A percentile compares a stretch with the other conserved stretches of the same genome.
Evolutionary conservation across 768 basidiomycete genomes (phyloP).

Genomic region (Porpolomopsis calyptriformis): DNA sequence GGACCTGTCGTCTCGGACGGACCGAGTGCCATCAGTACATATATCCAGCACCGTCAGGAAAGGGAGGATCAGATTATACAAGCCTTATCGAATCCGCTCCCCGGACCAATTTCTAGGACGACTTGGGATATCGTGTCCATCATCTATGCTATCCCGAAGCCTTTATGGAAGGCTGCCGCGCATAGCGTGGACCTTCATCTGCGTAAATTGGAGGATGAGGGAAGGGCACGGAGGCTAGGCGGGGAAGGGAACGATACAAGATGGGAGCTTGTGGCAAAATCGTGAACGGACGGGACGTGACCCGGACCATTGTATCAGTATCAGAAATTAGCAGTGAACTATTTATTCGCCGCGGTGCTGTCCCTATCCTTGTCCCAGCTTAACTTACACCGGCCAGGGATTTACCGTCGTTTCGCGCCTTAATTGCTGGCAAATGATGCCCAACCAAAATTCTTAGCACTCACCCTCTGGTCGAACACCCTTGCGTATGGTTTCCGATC

Average conservation of each 20-base stretch:
- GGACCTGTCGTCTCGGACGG: slow-evolving; percentile 69
- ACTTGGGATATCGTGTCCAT: slow-evolving; percentile 54
- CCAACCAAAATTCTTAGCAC: too few species aligned
- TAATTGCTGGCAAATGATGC: too few species aligned
- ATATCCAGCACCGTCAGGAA: slow-evolving; percentile 72
- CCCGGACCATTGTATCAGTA: too few species aligned
- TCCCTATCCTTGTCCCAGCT: too few species aligned
- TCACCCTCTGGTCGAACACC: too few species aligned
- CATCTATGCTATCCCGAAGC: slow-evolving; percentile 65
- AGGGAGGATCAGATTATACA: slow-evolving; percentile 70
- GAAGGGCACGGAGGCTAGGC: slow-evolving; percentile 36
- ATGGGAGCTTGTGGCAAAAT: slow-evolving; percentile 30
- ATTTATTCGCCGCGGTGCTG: too few species aligned
- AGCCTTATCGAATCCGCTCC: slow-evolving; percentile 30
- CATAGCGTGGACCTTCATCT: slow-evolving; percentile 60
- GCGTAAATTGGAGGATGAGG: slow-evolving; percentile 59
- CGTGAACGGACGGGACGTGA: too few species aligned
- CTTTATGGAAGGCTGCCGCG: slow-evolving; percentile 65
- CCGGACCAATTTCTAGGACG: slow-evolving; percentile 31
- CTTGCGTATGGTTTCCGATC: too few species aligned
- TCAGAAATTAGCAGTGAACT: too few species aligned
- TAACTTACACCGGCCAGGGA: too few species aligned
- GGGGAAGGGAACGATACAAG: slow-evolving; percentile 41
- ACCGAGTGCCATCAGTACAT: slow-evolving; percentile 47
- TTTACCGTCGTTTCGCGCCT: too few species aligned